Conservation (phyloP, 352 stramenopile genomes). For the Globisporangium polare region DNA sequence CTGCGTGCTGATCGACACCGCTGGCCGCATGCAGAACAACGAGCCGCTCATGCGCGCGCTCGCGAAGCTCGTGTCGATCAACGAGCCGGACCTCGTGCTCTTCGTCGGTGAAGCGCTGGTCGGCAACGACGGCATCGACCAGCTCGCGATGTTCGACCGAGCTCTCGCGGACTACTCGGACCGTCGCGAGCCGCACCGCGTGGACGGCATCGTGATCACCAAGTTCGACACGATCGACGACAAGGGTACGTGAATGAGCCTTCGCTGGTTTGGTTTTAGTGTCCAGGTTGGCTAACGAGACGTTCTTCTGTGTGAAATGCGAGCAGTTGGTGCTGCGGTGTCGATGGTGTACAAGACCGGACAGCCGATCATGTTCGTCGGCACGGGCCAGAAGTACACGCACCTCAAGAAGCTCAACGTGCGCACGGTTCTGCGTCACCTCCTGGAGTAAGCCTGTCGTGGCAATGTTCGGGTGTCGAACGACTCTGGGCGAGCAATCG, state of each 20-base stretch:
- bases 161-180: constrained; percentile 89
- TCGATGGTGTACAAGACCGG: constrained; percentile 99
- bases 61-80: constrained; percentile 96
- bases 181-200: constrained; percentile 81
- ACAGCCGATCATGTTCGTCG: constrained; percentile 98
- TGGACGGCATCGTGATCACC: constrained; percentile 99
- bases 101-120: constrained; percentile 99
- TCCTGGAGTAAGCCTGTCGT: constrained; percentile 78
- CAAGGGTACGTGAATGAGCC: constrained; percentile 74
- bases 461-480: neutral
- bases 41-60: constrained; percentile 98
- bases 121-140: constrained; percentile 98
- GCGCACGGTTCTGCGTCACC: constrained; percentile 92
- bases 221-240: constrained; percentile 99
- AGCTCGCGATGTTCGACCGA: constrained; percentile 95
- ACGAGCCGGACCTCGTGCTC: constrained; percentile 96
- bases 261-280: constrained; percentile 5
- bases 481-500: neutral
- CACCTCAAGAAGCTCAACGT: constrained; percentile 98
- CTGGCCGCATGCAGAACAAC: constrained; percentile 99
- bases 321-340: constrained; percentile 95
- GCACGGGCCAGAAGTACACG: constrained; percentile 99
- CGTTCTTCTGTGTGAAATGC: neutral
- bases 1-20: constrained; percentile 98
- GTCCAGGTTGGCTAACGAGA: neutral